A percentile compares a stretch with the other conserved stretches of the same genome.
Evolutionary conservation across 768 basidiomycete species (phyloP).

Genomic region (Infundibulicybe gibba): DNA sequence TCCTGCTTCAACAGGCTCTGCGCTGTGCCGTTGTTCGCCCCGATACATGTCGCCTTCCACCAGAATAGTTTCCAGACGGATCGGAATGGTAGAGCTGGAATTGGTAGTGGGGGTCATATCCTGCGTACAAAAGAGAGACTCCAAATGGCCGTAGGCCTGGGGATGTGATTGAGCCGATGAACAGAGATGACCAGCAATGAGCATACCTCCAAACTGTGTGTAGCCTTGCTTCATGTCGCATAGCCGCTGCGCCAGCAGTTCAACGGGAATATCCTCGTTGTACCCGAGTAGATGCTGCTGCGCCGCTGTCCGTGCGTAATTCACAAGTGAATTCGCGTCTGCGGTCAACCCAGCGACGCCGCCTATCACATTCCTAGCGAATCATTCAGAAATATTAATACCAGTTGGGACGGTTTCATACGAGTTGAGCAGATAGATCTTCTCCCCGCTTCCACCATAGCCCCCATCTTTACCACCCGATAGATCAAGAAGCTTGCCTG

Average conservation of each 20-base stretch:
- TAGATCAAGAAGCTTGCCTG: constrained; percentile 94
- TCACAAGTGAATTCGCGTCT: constrained; percentile 96
- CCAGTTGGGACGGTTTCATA: constrained; percentile 30
- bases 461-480: constrained; percentile 82
- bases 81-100: constrained; percentile 99
- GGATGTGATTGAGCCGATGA: not conserved
- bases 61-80: constrained; percentile 96
- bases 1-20: constrained; percentile 96
- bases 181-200: constrained; percentile 2
- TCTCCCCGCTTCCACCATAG: constrained; percentile 96
- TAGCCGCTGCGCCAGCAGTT: constrained; percentile 87
- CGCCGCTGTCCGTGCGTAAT: constrained; percentile 88
- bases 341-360: constrained; percentile 96
- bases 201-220: constrained; percentile 88
- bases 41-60: constrained; percentile 99
- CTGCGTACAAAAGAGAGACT: constrained; percentile 94
- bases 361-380: constrained; percentile 82
- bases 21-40: constrained; percentile 97
- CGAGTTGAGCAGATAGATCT: constrained; percentile 95
- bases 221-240: constrained; percentile 99
- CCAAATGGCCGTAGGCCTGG: constrained; percentile 96
- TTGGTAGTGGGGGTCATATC: constrained; percentile 91
- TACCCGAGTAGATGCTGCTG: constrained; percentile 86
- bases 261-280: constrained; percentile 98
- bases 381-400: constrained; percentile 1